A percentile compares a stretch with the other conserved stretches of the same genome.
phyloP scores from a whole-genome alignment of 2,329 filamentous ascomycete genomes.

The Xylaria digitata region DNA sequence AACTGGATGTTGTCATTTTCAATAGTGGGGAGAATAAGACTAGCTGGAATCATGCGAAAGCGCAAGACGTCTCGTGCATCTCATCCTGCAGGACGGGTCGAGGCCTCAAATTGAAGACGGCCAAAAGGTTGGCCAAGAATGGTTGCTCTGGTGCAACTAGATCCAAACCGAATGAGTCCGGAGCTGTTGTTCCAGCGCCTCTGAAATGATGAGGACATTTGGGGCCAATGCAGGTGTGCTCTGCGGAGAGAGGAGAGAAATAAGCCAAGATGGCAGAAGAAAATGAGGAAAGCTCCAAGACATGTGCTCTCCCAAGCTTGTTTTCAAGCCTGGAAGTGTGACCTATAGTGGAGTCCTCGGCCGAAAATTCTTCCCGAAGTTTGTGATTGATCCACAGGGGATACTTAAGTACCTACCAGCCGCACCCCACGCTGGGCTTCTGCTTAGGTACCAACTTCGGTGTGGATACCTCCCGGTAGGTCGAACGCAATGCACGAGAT shows the following conservation, averaged over 20 bases:
- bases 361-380: constrained; percentile 31
- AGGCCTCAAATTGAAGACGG: constrained; percentile 17
- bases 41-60: constrained; percentile 11
- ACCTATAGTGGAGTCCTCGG: constrained; percentile 33
- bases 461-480: too few relatives aligned
- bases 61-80: constrained; percentile 28
- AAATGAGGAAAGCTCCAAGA: constrained; percentile 31
- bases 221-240: constrained; percentile 33
- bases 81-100: constrained; percentile 42
- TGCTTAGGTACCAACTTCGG: not conserved
- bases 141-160: constrained; percentile 13
- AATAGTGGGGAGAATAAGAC: not conserved
- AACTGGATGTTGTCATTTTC: constrained; percentile 29
- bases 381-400: not conserved
- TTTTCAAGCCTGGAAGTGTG: constrained; percentile 32
- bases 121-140: constrained; percentile 4
- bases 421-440: not conserved
- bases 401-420: not conserved
- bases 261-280: constrained; percentile 13
- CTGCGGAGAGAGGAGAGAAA: constrained; percentile 11
- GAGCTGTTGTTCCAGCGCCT: constrained; percentile 31
- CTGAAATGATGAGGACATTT: constrained; percentile 37
- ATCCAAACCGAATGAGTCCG: constrained; percentile 30
- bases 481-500: not conserved
- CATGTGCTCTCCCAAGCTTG: constrained; percentile 27